These are phyloP conservation scores for Stagonosporopsis vannaccii DNA, from an alignment of 2,329 filamentous ascomycete species.

Conservation along the genomic window DNA sequence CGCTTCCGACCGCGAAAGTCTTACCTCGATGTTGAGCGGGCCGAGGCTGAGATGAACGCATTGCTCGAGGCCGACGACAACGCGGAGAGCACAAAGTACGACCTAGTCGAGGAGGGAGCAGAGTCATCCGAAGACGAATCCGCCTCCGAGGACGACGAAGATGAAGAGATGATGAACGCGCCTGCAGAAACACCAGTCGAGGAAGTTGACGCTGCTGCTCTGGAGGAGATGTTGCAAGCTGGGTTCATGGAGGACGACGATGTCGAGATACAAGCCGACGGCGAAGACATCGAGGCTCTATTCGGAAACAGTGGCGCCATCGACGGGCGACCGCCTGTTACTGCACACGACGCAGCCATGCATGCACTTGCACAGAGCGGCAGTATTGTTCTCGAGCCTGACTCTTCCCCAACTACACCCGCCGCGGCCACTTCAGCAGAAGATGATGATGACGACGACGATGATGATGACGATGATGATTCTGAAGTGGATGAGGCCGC, in stretches of 20 bases:
- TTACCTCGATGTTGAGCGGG: conserved; percentile 83
- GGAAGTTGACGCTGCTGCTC: conserved; percentile 49
- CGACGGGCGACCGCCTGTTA: conserved; percentile 45
- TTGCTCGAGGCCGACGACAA: conserved; percentile 74
- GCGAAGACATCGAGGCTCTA: conserved; percentile 41
- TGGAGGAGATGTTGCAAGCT: conserved; percentile 42
- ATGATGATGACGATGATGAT: conserved; percentile 51
- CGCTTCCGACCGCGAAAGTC: conserved; percentile 84
- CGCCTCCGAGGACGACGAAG: conserved; percentile 48
- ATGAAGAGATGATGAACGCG: conserved; percentile 53
- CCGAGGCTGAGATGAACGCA: conserved; percentile 79
- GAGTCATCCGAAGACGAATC: conserved; percentile 53
- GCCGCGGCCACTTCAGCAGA: conserved; percentile 47
- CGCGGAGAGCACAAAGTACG: conserved; percentile 63
- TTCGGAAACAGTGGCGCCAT: conserved; percentile 37
- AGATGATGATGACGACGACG: conserved; percentile 55
- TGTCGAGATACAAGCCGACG: conserved; percentile 40
- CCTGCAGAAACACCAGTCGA: conserved; percentile 51
- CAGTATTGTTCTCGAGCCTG: conserved; percentile 38
- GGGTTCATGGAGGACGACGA: conserved; percentile 47
- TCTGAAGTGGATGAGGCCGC: conserved; percentile 59
- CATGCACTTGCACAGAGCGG: conserved; percentile 43
- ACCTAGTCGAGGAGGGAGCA: conserved; percentile 59
- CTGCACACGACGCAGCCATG: conserved; percentile 48
- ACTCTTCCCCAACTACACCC: conserved; percentile 43